Evolutionary conservation across 2,329 filamentous ascomycete species (phyloP).

Genomic region (Neopestalotiopsis rosae): DNA sequence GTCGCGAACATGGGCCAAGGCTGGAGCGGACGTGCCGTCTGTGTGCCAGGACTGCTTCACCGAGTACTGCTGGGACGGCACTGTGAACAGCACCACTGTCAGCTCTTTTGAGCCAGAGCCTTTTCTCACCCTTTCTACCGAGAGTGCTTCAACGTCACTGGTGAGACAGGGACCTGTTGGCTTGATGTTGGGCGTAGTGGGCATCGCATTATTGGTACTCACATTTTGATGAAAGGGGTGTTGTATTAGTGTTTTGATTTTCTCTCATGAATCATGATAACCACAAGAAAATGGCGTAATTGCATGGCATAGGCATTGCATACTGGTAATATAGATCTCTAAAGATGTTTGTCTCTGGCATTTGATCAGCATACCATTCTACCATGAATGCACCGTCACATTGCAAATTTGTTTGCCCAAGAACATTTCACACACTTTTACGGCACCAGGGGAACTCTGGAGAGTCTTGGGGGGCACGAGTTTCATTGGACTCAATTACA

Average conservation of each 20-base stretch:
- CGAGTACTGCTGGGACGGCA: conserved; percentile 95
- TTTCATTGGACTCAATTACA: background rate
- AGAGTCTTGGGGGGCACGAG: background rate
- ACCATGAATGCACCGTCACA: no score
- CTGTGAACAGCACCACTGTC: conserved; percentile 37
- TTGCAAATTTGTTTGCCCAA: no score
- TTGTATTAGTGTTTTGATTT: background rate
- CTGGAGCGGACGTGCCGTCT: conserved; percentile 69
- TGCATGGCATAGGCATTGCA: background rate
- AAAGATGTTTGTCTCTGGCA: background rate
- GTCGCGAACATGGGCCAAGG: conserved; percentile 75
- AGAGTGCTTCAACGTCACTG: background rate
- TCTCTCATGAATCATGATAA: background rate
- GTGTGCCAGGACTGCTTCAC: conserved; percentile 79
- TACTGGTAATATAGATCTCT: background rate
- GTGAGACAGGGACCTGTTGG: background rate
- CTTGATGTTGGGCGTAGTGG: background rate
- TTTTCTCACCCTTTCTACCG: background rate
- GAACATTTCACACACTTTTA: no score
- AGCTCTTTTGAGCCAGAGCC: conserved; percentile 11
- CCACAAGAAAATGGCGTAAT: background rate
- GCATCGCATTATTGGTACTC: background rate
- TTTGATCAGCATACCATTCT: no score
- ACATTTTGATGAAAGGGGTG: background rate
- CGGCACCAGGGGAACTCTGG: no score